Evolutionary conservation across 768 basidiomycete species (phyloP).

Genomic region (Tricholoma hemisulphureum): DNA sequence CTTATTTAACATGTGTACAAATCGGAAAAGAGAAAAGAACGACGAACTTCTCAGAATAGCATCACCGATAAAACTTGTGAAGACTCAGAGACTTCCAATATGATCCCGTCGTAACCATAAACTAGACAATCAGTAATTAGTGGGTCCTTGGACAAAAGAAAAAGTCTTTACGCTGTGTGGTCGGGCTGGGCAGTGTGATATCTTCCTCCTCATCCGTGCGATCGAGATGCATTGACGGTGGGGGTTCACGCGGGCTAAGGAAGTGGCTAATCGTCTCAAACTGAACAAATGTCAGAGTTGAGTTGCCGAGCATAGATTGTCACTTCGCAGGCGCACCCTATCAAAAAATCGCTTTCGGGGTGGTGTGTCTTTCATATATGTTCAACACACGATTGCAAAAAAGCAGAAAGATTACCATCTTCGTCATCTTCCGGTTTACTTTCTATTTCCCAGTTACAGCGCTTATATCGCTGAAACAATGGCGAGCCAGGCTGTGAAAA

Average conservation of each 20-base stretch:
- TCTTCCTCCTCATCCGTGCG: constrained; percentile 75
- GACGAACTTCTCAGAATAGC: constrained; percentile 53
- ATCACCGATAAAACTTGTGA: constrained; percentile 76
- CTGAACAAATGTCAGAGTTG: constrained; percentile 30
- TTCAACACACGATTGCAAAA: constrained; percentile 5
- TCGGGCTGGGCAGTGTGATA: constrained; percentile 63
- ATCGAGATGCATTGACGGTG: constrained; percentile 79
- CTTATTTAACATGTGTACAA: neutral
- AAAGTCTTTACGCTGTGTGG: constrained; percentile 57
- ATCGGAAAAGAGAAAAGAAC: neutral
- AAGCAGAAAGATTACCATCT: constrained; percentile 50
- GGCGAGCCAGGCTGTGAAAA: constrained; percentile 77
- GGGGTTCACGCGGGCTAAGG: constrained; percentile 67
- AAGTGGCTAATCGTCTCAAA: constrained; percentile 80
- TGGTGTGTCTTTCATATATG: constrained; percentile 54
- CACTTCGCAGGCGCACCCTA: constrained; percentile 43
- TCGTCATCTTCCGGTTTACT: constrained; percentile 79
- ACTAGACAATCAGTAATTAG: constrained; percentile 37
- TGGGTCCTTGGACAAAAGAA: neutral
- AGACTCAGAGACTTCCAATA: constrained; percentile 74
- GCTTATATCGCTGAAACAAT: constrained; percentile 86
- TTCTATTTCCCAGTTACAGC: constrained; percentile 89
- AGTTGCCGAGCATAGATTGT: neutral
- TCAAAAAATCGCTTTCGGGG: constrained; percentile 73
- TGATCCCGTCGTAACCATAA: constrained; percentile 78